Evolutionary conservation across 805 yeast species (phyloP).

Genomic region (Metschnikowia peoriensis): DNA sequence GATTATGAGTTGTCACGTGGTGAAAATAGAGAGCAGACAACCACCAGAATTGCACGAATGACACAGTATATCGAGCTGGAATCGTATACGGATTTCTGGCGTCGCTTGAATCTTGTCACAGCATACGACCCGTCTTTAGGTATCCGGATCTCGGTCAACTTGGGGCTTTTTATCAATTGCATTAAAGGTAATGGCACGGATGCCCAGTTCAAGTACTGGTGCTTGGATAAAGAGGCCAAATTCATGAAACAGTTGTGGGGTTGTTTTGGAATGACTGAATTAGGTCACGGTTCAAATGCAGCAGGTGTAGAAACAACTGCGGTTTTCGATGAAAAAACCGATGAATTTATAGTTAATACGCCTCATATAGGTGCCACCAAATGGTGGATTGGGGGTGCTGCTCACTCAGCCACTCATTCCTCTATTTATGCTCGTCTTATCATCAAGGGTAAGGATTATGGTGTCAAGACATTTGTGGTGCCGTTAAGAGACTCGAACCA

Average conservation of each 20-base stretch:
- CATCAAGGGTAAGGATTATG: slow-evolving; percentile 45
- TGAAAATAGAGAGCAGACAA: slow-evolving; percentile 33
- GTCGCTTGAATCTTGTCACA: slow-evolving; percentile 36
- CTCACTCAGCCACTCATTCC: slow-evolving; percentile 46
- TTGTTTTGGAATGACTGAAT: slow-evolving; percentile 23
- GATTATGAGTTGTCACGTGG: slow-evolving; percentile 34
- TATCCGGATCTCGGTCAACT: slow-evolving; percentile 37
- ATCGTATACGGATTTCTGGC: slow-evolving; percentile 28
- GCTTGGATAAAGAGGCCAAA: slow-evolving; percentile 31
- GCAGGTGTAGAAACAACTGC: slow-evolving; percentile 25
- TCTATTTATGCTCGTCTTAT: slow-evolving; percentile 42
- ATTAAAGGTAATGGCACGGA: slow-evolving; percentile 42
- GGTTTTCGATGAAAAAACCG: slow-evolving; percentile 38
- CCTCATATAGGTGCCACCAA: slow-evolving; percentile 50
- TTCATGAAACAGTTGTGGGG: slow-evolving; percentile 32
- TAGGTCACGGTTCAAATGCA: slow-evolving; percentile 22
- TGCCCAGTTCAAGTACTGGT: slow-evolving; percentile 39
- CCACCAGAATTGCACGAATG: slow-evolving; percentile 35
- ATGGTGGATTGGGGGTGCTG: slow-evolving; percentile 54
- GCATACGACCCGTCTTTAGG: slow-evolving; percentile 39
- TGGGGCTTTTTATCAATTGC: slow-evolving; percentile 40
- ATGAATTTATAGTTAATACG: slow-evolving; percentile 44
- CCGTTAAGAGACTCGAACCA: slow-evolving; percentile 46
- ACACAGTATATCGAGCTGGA: slow-evolving; percentile 37
- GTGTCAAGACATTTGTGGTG: slow-evolving; percentile 46